A percentile compares a stretch with the other conserved stretches of the same genome.
phyloP scores from a whole-genome alignment of 2,329 filamentous ascomycete genomes.

The Ceratocystis albifundus region DNA sequence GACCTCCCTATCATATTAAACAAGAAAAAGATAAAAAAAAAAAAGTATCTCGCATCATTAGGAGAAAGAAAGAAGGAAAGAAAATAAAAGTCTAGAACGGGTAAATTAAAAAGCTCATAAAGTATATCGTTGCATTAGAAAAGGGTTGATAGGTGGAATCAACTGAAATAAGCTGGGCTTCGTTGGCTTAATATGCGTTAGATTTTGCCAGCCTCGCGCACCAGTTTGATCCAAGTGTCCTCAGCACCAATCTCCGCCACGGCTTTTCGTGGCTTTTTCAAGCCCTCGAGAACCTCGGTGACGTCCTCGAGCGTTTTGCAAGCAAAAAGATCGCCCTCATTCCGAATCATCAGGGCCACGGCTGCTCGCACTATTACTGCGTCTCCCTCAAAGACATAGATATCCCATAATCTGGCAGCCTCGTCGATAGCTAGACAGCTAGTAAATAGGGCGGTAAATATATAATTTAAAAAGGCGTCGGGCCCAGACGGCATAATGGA shows the following conservation, averaged over 20 bases:
- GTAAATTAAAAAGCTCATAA: not conserved
- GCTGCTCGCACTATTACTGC: conserved; percentile 57
- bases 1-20: not conserved
- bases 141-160: not conserved
- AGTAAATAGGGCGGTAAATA: conserved; percentile 57
- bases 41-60: not conserved
- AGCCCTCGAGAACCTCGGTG: conserved; percentile 32
- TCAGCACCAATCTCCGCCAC: conserved; percentile 38
- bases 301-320: conserved; percentile 38
- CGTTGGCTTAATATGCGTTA: conserved; percentile 22
- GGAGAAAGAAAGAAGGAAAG: no score
- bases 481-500: conserved; percentile 27
- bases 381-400: conserved; percentile 75
- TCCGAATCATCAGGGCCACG: conserved; percentile 51
- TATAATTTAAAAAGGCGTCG: conserved; percentile 44
- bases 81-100: conserved; percentile 7
- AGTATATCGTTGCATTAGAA: conserved; percentile 1
- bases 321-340: conserved; percentile 42
- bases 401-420: conserved; percentile 64
- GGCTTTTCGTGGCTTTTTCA: conserved; percentile 29
- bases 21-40: not conserved
- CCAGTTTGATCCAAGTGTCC: conserved; percentile 36
- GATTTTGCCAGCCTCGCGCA: conserved; percentile 33
- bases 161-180: not conserved
- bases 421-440: conserved; percentile 54